A percentile compares a stretch with the other conserved stretches of the same genome.
Evolutionary conservation across 495 filamentous ascomycete species (phyloP).

Genomic region (Penicillium lagena): DNA sequence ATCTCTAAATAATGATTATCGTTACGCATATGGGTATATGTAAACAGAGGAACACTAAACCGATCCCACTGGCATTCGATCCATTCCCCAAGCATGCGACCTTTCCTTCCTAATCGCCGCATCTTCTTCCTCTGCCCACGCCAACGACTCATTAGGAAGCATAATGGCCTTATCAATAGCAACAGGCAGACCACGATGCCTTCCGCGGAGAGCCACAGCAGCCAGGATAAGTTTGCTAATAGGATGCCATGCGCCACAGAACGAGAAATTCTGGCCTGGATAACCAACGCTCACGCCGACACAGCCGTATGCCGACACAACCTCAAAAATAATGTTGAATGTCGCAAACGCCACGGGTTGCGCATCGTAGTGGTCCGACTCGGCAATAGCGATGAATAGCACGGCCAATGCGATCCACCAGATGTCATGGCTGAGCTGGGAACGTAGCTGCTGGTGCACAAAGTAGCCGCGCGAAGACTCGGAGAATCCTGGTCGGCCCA

Average conservation of each 20-base stretch:
- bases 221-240: constrained; percentile 72
- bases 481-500: constrained; percentile 20
- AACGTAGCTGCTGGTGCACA: constrained; percentile 60
- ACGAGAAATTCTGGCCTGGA: constrained; percentile 61
- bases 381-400: constrained; percentile 67
- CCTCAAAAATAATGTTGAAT: constrained; percentile 84
- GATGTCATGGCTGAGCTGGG: constrained; percentile 78
- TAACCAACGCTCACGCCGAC: constrained; percentile 75
- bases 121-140: constrained; percentile 56
- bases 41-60: constrained; percentile 15
- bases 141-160: constrained; percentile 55
- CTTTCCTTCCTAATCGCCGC: constrained; percentile 36
- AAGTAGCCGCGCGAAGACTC: constrained; percentile 45
- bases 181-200: constrained; percentile 75
- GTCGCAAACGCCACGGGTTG: constrained; percentile 67
- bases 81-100: constrained; percentile 15
- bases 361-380: constrained; percentile 56
- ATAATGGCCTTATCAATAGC: constrained; percentile 75
- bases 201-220: constrained; percentile 69
- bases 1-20: too few relatives aligned
- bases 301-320: constrained; percentile 77
- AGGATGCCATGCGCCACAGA: constrained; percentile 64
- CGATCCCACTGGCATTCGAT: constrained; percentile 20
- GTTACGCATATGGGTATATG: too few relatives aligned
- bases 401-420: constrained; percentile 78